Evolutionary conservation across 2,329 filamentous ascomycete genomes (phyloP).

Genomic region (Claviceps sp.): DNA sequence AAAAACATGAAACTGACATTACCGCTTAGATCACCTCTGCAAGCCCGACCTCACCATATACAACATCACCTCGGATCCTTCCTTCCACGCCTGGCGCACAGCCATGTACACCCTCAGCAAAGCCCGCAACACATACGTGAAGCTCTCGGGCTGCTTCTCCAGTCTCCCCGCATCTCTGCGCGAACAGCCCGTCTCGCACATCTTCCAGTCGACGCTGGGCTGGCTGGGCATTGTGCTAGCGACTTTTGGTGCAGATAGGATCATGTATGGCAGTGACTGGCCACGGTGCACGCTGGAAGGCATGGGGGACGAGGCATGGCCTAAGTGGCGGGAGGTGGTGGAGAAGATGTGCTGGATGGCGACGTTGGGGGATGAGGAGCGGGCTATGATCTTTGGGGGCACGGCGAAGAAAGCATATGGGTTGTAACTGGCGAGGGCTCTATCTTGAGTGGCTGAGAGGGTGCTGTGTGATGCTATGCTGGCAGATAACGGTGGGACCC

Average conservation of each 20-base stretch:
- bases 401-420: conserved; percentile 62
- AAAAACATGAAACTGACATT: not conserved
- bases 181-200: conserved; percentile 33
- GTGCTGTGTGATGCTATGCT: too few species aligned
- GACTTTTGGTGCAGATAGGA: conserved; percentile 54
- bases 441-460: too few species aligned
- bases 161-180: conserved; percentile 53
- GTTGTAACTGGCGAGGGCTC: conserved; percentile 17
- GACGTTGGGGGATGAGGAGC: conserved; percentile 44
- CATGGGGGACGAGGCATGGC: conserved; percentile 48
- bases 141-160: conserved; percentile 76
- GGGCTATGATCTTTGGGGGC: conserved; percentile 55
- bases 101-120: conserved; percentile 55
- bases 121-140: conserved; percentile 63
- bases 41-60: conserved; percentile 65
- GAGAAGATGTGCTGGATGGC: conserved; percentile 52
- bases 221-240: conserved; percentile 63
- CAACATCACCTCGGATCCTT: conserved; percentile 39
- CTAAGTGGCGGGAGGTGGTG: conserved; percentile 61
- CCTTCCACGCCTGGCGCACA: conserved; percentile 55
- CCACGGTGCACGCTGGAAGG: conserved; percentile 61
- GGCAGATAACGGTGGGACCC: too few species aligned
- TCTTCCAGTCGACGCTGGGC: conserved; percentile 50
- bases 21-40: conserved; percentile 65
- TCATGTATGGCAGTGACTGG: conserved; percentile 94